Evolutionary conservation across 768 basidiomycete genomes (phyloP).

Genomic region (Nevesoporus exiguus): DNA sequence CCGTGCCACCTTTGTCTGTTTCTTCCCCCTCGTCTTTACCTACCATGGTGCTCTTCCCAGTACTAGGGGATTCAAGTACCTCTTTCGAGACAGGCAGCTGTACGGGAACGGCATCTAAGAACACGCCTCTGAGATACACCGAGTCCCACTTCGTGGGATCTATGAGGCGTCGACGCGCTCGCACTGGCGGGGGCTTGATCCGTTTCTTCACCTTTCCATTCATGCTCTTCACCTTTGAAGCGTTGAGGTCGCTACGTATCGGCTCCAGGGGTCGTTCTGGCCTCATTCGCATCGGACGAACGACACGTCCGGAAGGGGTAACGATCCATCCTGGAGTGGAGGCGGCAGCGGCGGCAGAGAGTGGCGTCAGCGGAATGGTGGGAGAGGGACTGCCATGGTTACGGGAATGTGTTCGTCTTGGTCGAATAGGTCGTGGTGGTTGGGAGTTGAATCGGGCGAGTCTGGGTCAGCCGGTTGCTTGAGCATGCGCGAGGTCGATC

Average conservation of each 20-base stretch:
- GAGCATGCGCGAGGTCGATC: not conserved
- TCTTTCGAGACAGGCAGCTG: not conserved
- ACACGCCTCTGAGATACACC: conserved; percentile 63
- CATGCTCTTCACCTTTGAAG: conserved; percentile 6
- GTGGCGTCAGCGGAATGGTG: conserved; percentile 65
- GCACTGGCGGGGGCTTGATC: conserved; percentile 46
- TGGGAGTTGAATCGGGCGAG: conserved; percentile 16
- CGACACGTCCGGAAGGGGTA: conserved; percentile 60
- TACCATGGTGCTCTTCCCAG: not conserved
- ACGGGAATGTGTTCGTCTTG: conserved; percentile 40
- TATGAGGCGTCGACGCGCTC: conserved; percentile 63
- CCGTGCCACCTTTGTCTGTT: not conserved
- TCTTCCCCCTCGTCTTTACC: not conserved
- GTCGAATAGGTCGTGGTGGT: conserved; percentile 32
- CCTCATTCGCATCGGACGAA: conserved; percentile 67
- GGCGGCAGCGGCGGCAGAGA: conserved; percentile 57
- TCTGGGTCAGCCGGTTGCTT: not conserved
- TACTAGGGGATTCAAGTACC: not conserved
- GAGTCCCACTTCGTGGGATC: conserved; percentile 74
- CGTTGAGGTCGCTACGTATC: conserved; percentile 1
- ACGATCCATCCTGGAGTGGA: conserved; percentile 63
- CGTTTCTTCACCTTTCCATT: conserved; percentile 42
- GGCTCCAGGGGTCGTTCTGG: conserved; percentile 56
- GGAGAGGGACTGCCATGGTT: conserved; percentile 43
- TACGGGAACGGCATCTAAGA: conserved; percentile 44